These are phyloP conservation scores for Colletotrichum sp. DNA, from an alignment of 2,329 filamentous ascomycete species.

Conservation along the genomic window DNA sequence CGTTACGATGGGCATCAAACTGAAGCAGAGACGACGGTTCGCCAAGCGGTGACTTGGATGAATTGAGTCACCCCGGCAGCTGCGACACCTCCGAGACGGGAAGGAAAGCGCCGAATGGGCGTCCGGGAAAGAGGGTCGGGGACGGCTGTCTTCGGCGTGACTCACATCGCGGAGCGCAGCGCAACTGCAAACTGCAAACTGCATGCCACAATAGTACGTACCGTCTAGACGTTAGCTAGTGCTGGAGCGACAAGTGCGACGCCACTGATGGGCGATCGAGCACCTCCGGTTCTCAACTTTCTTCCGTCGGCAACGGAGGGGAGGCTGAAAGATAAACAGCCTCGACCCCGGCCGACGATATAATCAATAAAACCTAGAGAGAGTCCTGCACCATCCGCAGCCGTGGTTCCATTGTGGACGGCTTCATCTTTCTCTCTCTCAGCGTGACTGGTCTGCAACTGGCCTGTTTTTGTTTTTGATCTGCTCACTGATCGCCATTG, in stretches of 20 bases:
- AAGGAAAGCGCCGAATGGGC: not conserved
- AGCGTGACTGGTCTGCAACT: not conserved
- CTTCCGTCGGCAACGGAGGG: not conserved
- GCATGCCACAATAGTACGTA: not conserved
- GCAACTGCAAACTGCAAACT: not conserved
- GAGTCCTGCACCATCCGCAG: not conserved
- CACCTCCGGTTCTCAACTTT: not conserved
- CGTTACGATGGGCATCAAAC: not conserved
- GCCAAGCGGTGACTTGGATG: not conserved
- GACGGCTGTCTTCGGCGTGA: slow-evolving; percentile 11
- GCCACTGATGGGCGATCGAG: not conserved
- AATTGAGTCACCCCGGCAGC: slow-evolving; percentile 11
- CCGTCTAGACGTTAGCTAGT: not conserved
- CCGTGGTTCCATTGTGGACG: not conserved
- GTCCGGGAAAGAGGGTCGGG: not conserved
- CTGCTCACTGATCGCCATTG: not conserved
- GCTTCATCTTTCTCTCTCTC: not conserved
- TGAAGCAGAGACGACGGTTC: not conserved
- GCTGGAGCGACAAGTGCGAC: not conserved
- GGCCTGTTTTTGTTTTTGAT: not conserved
- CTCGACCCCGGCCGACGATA: not conserved
- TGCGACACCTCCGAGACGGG: not conserved
- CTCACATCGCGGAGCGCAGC: not conserved
- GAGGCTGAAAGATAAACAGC: not conserved
- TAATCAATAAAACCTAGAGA: not conserved